A percentile compares a stretch with the other conserved stretches of the same genome.
These are phyloP conservation scores for Myochromella boudieri DNA, from an alignment of 768 basidiomycete species.

Conservation along the genomic window DNA sequence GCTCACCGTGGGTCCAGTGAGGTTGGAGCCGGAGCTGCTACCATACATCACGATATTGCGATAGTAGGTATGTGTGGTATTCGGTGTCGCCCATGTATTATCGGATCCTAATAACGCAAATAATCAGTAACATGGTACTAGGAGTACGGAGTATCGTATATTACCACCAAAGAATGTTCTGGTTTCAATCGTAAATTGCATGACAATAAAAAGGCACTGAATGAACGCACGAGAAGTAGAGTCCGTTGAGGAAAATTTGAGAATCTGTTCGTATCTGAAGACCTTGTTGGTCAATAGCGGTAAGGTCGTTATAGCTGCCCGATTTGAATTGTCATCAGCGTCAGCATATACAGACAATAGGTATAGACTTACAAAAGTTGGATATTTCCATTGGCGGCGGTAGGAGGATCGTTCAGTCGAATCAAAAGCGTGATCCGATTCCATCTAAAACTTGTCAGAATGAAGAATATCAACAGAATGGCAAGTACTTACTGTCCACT, in stretches of 20 bases:
- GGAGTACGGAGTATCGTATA: not conserved
- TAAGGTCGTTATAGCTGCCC: slow-evolving; percentile 66
- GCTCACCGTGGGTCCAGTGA: slow-evolving; percentile 34
- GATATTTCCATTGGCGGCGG: slow-evolving; percentile 71
- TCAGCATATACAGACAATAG: slow-evolving; percentile 7
- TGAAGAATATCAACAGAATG: slow-evolving; percentile 4
- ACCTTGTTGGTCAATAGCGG: slow-evolving; percentile 55
- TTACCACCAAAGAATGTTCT: slow-evolving; percentile 84
- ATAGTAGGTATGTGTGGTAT: slow-evolving; percentile 71
- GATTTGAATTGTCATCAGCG: not conserved
- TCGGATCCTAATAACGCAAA: slow-evolving; percentile 48
- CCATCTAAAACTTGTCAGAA: slow-evolving; percentile 48
- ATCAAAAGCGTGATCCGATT: slow-evolving; percentile 68
- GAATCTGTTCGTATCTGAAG: slow-evolving; percentile 61
- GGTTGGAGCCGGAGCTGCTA: slow-evolving; percentile 47
- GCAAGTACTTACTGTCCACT: slow-evolving; percentile 55
- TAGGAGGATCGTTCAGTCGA: slow-evolving; percentile 69
- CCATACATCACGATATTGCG: slow-evolving; percentile 73
- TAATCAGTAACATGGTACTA: slow-evolving; percentile 13
- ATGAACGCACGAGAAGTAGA: slow-evolving; percentile 72
- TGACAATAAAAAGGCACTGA: not conserved
- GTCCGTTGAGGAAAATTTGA: slow-evolving; percentile 56
- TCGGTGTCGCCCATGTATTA: slow-evolving; percentile 68
- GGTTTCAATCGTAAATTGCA: not conserved
- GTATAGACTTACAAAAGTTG: slow-evolving; percentile 56